Evolutionary conservation across 2,329 filamentous ascomycete genomes (phyloP).

Genomic region (Talaromyces sp.): DNA sequence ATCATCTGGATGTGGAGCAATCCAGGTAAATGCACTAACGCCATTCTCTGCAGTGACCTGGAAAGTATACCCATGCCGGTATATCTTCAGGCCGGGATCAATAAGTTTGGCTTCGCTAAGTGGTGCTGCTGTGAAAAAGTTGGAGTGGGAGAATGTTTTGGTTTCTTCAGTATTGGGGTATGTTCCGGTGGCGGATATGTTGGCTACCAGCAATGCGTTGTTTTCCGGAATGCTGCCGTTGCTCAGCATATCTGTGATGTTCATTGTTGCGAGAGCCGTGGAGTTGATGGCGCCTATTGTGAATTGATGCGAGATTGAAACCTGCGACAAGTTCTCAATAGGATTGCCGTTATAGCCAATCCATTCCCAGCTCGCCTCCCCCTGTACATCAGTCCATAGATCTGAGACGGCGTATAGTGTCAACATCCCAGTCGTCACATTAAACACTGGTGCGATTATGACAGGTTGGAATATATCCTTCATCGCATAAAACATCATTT

Average conservation of each 20-base stretch:
- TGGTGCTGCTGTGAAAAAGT: conserved; percentile 45
- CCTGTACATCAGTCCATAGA: conserved; percentile 47
- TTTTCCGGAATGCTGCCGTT: conserved; percentile 30
- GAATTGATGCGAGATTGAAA: conserved; percentile 28
- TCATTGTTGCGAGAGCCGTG: conserved; percentile 31
- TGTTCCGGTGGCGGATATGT: conserved; percentile 40
- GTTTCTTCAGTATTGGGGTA: conserved; percentile 38
- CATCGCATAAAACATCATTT: conserved; percentile 55
- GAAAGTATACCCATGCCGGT: conserved; percentile 28
- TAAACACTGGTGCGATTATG: conserved; percentile 54
- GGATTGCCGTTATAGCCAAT: conserved; percentile 44
- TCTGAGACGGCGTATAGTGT: conserved; percentile 54
- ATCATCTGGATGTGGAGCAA: conserved; percentile 41
- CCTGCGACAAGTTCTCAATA: conserved; percentile 33
- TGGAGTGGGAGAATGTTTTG: conserved; percentile 44
- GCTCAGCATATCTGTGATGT: conserved; percentile 45
- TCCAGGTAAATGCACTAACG: conserved; percentile 51
- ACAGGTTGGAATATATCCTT: conserved; percentile 54
- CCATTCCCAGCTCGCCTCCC: conserved; percentile 48
- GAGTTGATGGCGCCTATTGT: conserved; percentile 30
- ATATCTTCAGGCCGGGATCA: conserved; percentile 44
- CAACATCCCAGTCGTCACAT: conserved; percentile 46
- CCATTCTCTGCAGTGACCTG: conserved; percentile 44
- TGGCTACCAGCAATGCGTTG: conserved; percentile 41
- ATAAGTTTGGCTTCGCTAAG: conserved; percentile 42